Percentiles rank a stretch among this genome's conserved stretches.
Evolutionary conservation across 2,329 filamentous ascomycete species (phyloP).

Genomic region (Simplicillium aogashimaense): DNA sequence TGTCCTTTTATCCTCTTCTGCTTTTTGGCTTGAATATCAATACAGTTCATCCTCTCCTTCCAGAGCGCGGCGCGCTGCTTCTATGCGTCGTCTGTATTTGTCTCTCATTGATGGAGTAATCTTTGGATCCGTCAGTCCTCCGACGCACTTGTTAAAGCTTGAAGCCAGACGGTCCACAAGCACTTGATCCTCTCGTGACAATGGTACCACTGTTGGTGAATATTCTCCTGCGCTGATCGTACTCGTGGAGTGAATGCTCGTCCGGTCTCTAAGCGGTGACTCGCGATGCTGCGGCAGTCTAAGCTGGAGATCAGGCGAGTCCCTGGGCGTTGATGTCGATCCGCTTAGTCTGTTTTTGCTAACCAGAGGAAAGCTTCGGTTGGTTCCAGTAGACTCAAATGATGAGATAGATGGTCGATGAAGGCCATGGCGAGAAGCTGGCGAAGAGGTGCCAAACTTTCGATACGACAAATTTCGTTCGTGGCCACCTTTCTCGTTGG

Average conservation of each 20-base stretch:
- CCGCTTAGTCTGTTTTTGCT: slow-evolving; percentile 37
- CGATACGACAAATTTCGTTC: slow-evolving; percentile 8
- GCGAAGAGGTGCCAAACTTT: not conserved
- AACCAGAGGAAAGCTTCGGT: slow-evolving; percentile 52
- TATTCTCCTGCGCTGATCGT: slow-evolving; percentile 2
- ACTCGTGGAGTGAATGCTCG: not conserved
- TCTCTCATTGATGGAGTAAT: slow-evolving; percentile 46
- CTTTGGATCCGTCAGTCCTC: slow-evolving; percentile 46
- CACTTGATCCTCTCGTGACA: slow-evolving; percentile 46
- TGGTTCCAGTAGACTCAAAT: slow-evolving; percentile 47
- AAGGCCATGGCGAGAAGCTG: slow-evolving; percentile 11
- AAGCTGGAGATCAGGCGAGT: slow-evolving; percentile 39
- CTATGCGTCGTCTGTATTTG: slow-evolving; percentile 60
- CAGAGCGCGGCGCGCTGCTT: slow-evolving; percentile 62
- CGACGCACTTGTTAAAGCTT: slow-evolving; percentile 48
- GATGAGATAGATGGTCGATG: slow-evolving; percentile 49
- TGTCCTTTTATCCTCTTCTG: too few relatives aligned
- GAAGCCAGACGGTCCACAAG: slow-evolving; percentile 51
- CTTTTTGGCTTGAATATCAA: not conserved
- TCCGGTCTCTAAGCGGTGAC: slow-evolving; percentile 1
- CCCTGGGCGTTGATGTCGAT: slow-evolving; percentile 36
- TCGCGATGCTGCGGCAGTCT: not conserved
- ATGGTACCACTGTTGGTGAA: slow-evolving; percentile 32
- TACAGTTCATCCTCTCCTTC: slow-evolving; percentile 51
- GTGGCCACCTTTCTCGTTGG: slow-evolving; percentile 2